Evolutionary conservation across 2,329 filamentous ascomycete genomes (phyloP), one percentile per base, ranked within the genome.

Genomic region (Trichoderma sp.): DNA sequence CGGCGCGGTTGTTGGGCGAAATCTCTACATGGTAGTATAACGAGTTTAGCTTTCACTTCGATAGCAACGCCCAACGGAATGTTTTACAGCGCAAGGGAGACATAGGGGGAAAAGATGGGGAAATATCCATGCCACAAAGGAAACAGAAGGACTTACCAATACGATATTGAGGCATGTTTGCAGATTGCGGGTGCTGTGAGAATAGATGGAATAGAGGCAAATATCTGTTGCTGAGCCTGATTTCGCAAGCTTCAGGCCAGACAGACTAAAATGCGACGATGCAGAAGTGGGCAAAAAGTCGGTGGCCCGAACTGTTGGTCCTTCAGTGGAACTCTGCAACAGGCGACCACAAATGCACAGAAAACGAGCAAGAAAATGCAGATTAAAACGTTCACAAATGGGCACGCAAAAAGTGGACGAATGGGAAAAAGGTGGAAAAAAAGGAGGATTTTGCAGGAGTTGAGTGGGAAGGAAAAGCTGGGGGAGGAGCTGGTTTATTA

Each of bases 1-100:
- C 88, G 68, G 95, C 93, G 72, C 94, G 92, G 76, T 86, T 88
- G 79, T 87, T 92, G 59, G 85, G 82, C n/a, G 92, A 88, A 36
- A 91, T 76, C 80, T 97, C 94, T 97, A 77, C n/a, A 34, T 30
- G 20, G 3, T 39, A 17, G 20, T 6, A 30, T 20, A 12, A 4
- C 34, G 20, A 62, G 20, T 17, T 67, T 62, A 68, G 66, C 13
- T 61, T 61, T 68, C 7, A 34, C 26, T n/a, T 59, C 3, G 6
- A 34, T n/a, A 34, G 32, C 36, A 53, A 39, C 28, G 30, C 30
- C 39, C 28, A 13, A 50, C 30, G 23, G 32, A 62, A n/a, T 57
- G 8, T 20, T 17, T 17, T 11, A 28, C n/a, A 55, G 39, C 13
- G 39, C 47, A 43, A 30, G 39, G 32, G 26, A 66, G 61, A 34